phyloP scores from a whole-genome alignment of 768 basidiomycete genomes.

The Kondoa subrosea region DNA sequence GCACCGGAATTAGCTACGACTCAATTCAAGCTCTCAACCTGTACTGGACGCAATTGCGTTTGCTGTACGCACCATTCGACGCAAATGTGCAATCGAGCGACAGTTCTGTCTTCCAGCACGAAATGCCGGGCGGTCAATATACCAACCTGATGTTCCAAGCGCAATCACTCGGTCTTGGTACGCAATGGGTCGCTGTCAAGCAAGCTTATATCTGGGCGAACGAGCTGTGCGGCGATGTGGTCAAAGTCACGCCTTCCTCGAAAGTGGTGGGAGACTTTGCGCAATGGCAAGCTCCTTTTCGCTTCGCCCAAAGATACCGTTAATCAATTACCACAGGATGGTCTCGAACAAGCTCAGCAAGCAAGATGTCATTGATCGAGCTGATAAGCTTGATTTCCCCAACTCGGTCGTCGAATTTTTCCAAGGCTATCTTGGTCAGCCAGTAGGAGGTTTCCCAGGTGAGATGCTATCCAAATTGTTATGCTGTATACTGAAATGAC shows the following conservation, averaged over 20 bases:
- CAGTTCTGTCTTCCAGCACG: conserved; percentile 89
- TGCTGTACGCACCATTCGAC: conserved; percentile 91
- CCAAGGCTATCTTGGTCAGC: conserved; percentile 97
- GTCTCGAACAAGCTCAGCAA: conserved; percentile 81
- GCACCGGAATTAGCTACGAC: conserved; percentile 89
- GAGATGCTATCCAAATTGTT: conserved; percentile 78
- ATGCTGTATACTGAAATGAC: conserved; percentile 72
- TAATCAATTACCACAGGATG: conserved; percentile 37
- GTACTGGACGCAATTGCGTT: conserved; percentile 95
- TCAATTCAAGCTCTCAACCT: conserved; percentile 93
- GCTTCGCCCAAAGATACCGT: neutral
- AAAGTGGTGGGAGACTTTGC: conserved; percentile 99
- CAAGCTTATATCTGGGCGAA: conserved; percentile 98
- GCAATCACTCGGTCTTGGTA: conserved; percentile 84
- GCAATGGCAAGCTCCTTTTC: conserved; percentile 44
- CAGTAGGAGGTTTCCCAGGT: conserved; percentile 96
- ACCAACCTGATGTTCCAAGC: conserved; percentile 70
- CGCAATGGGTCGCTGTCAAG: conserved; percentile 93
- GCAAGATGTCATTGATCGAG: conserved; percentile 66
- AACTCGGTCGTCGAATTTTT: conserved; percentile 59
- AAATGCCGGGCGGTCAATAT: conserved; percentile 91
- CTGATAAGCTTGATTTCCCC: conserved; percentile 88
- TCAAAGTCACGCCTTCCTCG: conserved; percentile 98
- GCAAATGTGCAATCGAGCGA: conserved; percentile 94
- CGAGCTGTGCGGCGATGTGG: conserved; percentile 89